These are phyloP conservation scores for Colletotrichum aenigma DNA, from an alignment of 2,329 filamentous ascomycete genomes.

Conservation along the genomic window DNA sequence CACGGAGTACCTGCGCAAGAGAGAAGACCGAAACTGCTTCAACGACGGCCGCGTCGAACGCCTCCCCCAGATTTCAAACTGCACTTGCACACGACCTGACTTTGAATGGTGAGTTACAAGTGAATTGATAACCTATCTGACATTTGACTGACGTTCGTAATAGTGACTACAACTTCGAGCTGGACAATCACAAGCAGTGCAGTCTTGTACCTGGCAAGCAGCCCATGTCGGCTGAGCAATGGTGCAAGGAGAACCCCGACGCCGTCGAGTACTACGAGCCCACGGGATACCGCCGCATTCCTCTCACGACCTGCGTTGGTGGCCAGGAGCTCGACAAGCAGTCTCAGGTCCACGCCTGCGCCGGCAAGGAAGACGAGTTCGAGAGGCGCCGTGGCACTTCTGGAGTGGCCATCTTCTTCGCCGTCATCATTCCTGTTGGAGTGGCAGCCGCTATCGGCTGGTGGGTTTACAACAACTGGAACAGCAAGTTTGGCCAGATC, in stretches of 20 bases:
- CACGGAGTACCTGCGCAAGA: constrained; percentile 90
- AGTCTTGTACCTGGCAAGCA: constrained; percentile 74
- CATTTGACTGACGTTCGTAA: constrained; percentile 27
- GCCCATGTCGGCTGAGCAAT: constrained; percentile 56
- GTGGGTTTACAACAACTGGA: constrained; percentile 86
- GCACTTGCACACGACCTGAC: constrained; percentile 82
- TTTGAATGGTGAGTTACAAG: constrained; percentile 80
- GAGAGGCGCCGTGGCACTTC: constrained; percentile 71
- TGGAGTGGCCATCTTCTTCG: constrained; percentile 82
- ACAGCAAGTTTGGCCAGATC: constrained; percentile 89
- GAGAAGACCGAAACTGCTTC: constrained; percentile 77
- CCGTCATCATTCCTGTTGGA: constrained; percentile 76
- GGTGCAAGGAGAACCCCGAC: constrained; percentile 66
- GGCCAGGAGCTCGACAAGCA: constrained; percentile 77
- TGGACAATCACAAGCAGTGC: constrained; percentile 78
- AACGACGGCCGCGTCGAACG: constrained; percentile 76
- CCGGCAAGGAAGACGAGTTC: constrained; percentile 83
- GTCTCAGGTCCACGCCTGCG: constrained; percentile 67
- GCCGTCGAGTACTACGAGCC: constrained; percentile 81
- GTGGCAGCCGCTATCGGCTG: constrained; percentile 77
- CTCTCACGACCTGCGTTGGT: constrained; percentile 83
- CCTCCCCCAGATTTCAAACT: constrained; percentile 77
- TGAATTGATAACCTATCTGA: neutral
- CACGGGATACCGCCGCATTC: constrained; percentile 88
- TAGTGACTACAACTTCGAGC: constrained; percentile 93